Evolutionary conservation across 2,329 filamentous ascomycete species (phyloP), one percentile per base, ranked within the genome.

Genomic region (Pseudogymnoascus sp.): DNA sequence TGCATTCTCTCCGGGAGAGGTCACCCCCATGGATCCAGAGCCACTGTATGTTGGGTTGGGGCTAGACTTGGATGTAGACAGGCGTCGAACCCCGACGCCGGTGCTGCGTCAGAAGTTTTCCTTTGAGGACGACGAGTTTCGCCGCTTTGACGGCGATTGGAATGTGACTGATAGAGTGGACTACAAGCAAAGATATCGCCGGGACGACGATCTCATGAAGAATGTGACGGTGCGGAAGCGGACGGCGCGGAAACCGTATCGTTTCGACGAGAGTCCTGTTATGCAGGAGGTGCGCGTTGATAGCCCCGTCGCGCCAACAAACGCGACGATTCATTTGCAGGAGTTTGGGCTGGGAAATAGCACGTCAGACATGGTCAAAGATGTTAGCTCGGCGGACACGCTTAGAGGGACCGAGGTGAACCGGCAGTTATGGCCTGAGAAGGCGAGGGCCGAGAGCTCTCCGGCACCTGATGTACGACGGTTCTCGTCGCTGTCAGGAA

Each of bases 71-170:
- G 76, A 77, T 43, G 75, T 78, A 19, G 76, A 76, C 45, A 67
- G 67, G 5, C 68, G 67, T 54, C 66, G 69, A 39, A 75, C 73
- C 37, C 71, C 72, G 45, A 70, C 60, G 19, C 34, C 60, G 19
- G 36, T 43, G 21, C 8, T 61, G 23, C 60, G 34, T 25, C 34
- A 61, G 19, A 61, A 61, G 36, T 61, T 61, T 21, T 61, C 60
- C 16, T 61, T 61, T 31, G 60, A 61, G 19, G 36, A 61, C 36
- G 60, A 61, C 19, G 60, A 61, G 10, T 57, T 57, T 21, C 51
- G 51, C 51, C 51, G 51, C 51, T 85, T 85, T 72, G 85, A 88
- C 70, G 84, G 83, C 45, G 81, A 83, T 71, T 88, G 83, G 83
- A 77, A 73, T 61, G 77, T 78, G 62, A 60, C 67, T 61, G 62